Conservation (phyloP, 495 filamentous ascomycete species). For the Rhizodiscina lignyota region DNA sequence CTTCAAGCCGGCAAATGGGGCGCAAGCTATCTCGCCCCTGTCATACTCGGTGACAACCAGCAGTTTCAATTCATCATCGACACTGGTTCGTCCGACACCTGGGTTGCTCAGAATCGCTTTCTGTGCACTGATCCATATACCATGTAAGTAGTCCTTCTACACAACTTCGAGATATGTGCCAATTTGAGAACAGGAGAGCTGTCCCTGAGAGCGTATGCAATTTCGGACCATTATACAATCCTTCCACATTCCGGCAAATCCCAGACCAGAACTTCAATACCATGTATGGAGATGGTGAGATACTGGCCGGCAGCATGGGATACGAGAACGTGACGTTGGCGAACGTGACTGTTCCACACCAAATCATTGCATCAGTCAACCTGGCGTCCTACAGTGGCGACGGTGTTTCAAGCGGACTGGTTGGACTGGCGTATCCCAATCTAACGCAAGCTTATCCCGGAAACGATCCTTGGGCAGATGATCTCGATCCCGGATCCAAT, state of each 20-base stretch:
- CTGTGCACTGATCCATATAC: conserved; percentile 22
- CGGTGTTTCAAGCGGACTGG: conserved; percentile 32
- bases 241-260: conserved; percentile 24
- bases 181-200: no score
- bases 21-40: no score
- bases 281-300: conserved; percentile 40
- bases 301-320: conserved; percentile 38
- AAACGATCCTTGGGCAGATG: conserved; percentile 7
- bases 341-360: conserved; percentile 33
- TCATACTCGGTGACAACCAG: no score
- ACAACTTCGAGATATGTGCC: not conserved
- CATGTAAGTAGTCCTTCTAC: no score
- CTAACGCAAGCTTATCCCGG: conserved; percentile 29
- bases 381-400: conserved; percentile 30
- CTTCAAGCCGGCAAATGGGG: no score
- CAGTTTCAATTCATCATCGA: conserved; percentile 33
- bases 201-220: conserved; percentile 32
- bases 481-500: conserved; percentile 3
- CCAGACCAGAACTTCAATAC: conserved; percentile 37
- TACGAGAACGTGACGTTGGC: conserved; percentile 38
- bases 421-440: conserved; percentile 44
- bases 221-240: conserved; percentile 29
- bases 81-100: conserved; percentile 47
- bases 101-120: conserved; percentile 32
- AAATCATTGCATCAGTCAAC: conserved; percentile 36